Evolutionary conservation across 169 alveolate genomes (phyloP).

Genomic region (Eimeria praecox): DNA sequence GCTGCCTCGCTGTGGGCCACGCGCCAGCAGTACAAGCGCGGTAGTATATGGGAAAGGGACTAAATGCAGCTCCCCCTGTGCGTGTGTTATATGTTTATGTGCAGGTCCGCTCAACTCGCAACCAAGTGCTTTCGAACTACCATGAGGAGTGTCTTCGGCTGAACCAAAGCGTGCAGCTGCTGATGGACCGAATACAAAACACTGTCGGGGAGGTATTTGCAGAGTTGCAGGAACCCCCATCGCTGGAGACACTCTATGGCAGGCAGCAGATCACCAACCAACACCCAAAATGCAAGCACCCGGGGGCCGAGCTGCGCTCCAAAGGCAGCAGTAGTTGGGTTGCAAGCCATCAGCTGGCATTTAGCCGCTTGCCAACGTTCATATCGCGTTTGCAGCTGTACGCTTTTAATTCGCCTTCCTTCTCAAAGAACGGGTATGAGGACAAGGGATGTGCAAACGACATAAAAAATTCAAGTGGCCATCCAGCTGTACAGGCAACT

Average conservation of each 20-base stretch:
- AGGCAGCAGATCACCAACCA: too few relatives aligned
- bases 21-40: too few relatives aligned
- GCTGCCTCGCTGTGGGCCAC: too few relatives aligned
- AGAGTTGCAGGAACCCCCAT: constrained; percentile 39
- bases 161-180: constrained; percentile 64
- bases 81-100: not conserved
- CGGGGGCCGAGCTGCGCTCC: constrained; percentile 21
- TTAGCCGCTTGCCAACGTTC: constrained; percentile 63
- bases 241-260: constrained; percentile 32
- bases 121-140: constrained; percentile 30
- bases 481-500: not conserved
- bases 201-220: constrained; percentile 33
- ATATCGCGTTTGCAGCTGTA: constrained; percentile 58
- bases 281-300: not conserved
- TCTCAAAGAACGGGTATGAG: not conserved
- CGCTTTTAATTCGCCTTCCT: constrained; percentile 25
- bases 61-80: too few relatives aligned
- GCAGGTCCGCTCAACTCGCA: constrained; percentile 50
- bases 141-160: constrained; percentile 75
- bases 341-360: constrained; percentile 3
- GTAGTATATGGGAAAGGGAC: too few relatives aligned
- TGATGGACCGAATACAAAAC: constrained; percentile 25
- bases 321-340: not conserved
- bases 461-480: not conserved
- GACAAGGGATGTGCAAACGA: not conserved